Percentiles rank a stretch among this genome's conserved stretches.
Evolutionary conservation across 73 alveolate species (phyloP).

Genomic region (Tetrahymena thermophila): DNA sequence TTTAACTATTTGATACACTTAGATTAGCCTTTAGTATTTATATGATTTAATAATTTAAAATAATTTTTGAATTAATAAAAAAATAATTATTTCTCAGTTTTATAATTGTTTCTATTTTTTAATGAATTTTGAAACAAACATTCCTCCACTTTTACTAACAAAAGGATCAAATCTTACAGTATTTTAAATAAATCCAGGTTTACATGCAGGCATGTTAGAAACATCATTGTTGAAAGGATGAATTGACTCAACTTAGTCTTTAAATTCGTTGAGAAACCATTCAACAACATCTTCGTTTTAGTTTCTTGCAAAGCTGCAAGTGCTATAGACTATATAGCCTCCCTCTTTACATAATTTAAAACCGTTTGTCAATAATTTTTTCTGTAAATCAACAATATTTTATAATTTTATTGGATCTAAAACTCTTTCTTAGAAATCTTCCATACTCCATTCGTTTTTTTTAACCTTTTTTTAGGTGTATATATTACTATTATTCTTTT

Average conservation of each 20-base stretch:
- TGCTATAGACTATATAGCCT: conserved; percentile 40
- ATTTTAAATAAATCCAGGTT: conserved; percentile 2
- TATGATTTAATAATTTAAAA: no score
- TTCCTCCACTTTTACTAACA: conserved; percentile 13
- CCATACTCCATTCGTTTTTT: conserved; percentile 19
- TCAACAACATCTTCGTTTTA: conserved; percentile 37
- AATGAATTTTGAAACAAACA: conserved; percentile 21
- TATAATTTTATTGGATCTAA: conserved; percentile 9
- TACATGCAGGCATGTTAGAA: conserved; percentile 13
- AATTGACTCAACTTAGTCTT: background rate
- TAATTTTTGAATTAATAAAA: no score
- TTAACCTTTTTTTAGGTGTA: conserved; percentile 6
- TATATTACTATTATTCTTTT: conserved; percentile 16
- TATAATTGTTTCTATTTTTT: background rate
- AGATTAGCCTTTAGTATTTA: no score
- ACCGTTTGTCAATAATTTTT: conserved; percentile 28
- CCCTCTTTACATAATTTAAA: conserved; percentile 4
- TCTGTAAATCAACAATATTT: background rate
- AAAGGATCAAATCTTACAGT: conserved; percentile 27
- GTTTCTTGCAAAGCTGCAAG: conserved; percentile 38
- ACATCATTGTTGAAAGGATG: background rate
- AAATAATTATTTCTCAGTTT: background rate
- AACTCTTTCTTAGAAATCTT: conserved; percentile 24
- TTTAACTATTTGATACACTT: no score
- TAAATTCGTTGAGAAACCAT: background rate